A percentile compares a stretch with the other conserved stretches of the same genome.
These are phyloP conservation scores for Pontederia crassipes DNA, from an alignment of 176 grass and related monocot species.

Conservation along the genomic window DNA sequence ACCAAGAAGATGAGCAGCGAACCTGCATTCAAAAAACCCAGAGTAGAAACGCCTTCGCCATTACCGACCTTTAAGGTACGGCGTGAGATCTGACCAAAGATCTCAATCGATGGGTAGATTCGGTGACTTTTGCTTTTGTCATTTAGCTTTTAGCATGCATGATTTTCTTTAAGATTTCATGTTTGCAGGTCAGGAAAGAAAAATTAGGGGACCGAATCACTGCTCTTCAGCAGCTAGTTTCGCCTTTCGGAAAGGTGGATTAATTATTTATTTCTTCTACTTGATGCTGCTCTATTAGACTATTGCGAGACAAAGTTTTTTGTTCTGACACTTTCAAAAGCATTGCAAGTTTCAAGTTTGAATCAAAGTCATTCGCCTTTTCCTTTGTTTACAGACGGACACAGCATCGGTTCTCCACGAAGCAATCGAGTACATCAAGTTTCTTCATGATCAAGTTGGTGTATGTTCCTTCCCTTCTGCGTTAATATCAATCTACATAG, in stretches of 20 bases:
- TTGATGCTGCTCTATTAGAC: conserved; percentile 28
- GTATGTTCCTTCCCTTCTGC: conserved; percentile 32
- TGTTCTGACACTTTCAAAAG: conserved; percentile 29
- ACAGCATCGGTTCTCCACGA: conserved; percentile 99
- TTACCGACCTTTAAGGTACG: conserved; percentile 23
- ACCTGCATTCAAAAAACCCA: conserved; percentile 10
- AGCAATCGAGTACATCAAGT: conserved; percentile 99
- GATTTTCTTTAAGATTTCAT: not conserved
- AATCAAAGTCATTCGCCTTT: conserved; percentile 30
- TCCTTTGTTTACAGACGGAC: conserved; percentile 63
- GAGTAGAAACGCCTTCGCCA: conserved; percentile 13
- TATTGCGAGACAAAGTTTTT: conserved; percentile 30
- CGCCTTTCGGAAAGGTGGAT: conserved; percentile 99
- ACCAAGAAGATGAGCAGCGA: conserved; percentile 3
- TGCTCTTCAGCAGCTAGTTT: conserved; percentile 92
- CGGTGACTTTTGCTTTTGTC: not conserved
- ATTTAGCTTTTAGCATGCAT: not conserved
- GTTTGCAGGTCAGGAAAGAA: conserved; percentile 95
- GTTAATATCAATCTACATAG: not conserved
- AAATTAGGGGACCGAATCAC: conserved; percentile 98
- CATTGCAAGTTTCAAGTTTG: conserved; percentile 27
- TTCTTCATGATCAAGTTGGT: conserved; percentile 91
- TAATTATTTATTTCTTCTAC: conserved; percentile 34
- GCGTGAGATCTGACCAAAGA: not conserved
- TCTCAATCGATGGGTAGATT: not conserved